Percentiles rank a stretch among this genome's conserved stretches.
Conservation (phyloP, 1,139 yeast genomes). For the Saccharomyces hybrid region DNA sequence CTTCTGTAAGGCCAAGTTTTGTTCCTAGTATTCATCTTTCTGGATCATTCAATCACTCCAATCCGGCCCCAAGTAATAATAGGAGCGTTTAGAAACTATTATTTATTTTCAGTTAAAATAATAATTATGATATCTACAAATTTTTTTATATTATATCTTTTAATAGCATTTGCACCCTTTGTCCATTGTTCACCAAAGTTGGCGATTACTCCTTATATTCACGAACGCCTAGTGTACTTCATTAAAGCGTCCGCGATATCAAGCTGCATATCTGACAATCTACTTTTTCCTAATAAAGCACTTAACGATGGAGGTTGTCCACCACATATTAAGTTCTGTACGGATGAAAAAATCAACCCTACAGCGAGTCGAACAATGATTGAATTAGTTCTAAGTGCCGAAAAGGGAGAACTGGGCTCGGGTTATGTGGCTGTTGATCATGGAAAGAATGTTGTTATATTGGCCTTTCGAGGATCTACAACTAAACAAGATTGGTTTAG, state of each 20-base stretch:
- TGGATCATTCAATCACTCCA: background rate
- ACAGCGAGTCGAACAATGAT: conserved; percentile 35
- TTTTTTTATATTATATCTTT: background rate
- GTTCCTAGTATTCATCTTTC: background rate
- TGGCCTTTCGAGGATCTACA: conserved; percentile 49
- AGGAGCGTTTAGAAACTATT: background rate
- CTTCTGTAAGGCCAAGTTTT: background rate
- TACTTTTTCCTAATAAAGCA: conserved; percentile 15
- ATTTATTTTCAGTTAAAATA: background rate
- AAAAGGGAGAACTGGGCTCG: conserved; percentile 43
- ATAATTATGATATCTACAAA: background rate
- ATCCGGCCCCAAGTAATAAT: background rate
- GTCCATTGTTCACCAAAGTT: background rate
- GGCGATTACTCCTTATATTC: conserved; percentile 13
- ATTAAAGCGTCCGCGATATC: conserved; percentile 28
- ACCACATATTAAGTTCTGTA: conserved; percentile 23
- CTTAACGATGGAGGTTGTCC: conserved; percentile 30
- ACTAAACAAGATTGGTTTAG: conserved; percentile 50
- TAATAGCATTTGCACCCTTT: background rate
- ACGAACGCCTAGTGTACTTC: conserved; percentile 27
- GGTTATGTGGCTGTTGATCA: conserved; percentile 35
- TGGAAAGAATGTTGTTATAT: conserved; percentile 38
- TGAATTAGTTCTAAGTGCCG: conserved; percentile 33
- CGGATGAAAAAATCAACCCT: conserved; percentile 20
- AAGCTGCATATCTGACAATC: conserved; percentile 23